phyloP scores from a whole-genome alignment of 2,329 filamentous ascomycete genomes.

The Sarocladium brachiariae region DNA sequence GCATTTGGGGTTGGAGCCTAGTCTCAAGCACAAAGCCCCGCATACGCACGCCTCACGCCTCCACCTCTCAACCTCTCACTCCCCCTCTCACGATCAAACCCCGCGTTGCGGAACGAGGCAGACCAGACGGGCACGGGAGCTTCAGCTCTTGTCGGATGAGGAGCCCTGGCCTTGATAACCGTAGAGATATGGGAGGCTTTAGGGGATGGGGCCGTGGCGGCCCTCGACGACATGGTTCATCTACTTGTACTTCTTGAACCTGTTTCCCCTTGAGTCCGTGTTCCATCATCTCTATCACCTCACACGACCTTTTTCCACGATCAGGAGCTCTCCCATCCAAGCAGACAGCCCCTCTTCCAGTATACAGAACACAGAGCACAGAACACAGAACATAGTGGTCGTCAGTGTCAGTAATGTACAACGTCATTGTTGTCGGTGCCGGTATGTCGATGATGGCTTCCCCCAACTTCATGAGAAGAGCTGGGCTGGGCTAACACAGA shows the following conservation, averaged over 20 bases:
- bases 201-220: too few species aligned
- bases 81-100: neutral
- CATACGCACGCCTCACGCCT: too few species aligned
- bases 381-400: neutral
- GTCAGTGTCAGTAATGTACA: constrained; percentile 15
- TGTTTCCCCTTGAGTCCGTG: neutral
- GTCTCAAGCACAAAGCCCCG: too few species aligned
- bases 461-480: too few species aligned
- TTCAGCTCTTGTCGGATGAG: neutral
- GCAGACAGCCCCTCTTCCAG: neutral
- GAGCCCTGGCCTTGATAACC: too few species aligned
- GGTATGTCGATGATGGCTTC: constrained; percentile 13
- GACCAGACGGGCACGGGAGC: neutral
- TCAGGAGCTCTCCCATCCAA: too few species aligned
- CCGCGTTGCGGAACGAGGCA: constrained; percentile 4
- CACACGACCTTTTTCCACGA: neutral
- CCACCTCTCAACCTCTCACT: neutral
- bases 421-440: constrained; percentile 19
- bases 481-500: too few species aligned
- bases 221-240: too few species aligned
- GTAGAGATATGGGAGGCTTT: too few species aligned
- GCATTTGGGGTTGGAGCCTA: neutral
- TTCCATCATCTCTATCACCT: neutral
- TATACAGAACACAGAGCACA: neutral
- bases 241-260: neutral